These are phyloP conservation scores for Penstemon davidsonii DNA, from an alignment of 257 asterid genomes.

Conservation along the genomic window DNA sequence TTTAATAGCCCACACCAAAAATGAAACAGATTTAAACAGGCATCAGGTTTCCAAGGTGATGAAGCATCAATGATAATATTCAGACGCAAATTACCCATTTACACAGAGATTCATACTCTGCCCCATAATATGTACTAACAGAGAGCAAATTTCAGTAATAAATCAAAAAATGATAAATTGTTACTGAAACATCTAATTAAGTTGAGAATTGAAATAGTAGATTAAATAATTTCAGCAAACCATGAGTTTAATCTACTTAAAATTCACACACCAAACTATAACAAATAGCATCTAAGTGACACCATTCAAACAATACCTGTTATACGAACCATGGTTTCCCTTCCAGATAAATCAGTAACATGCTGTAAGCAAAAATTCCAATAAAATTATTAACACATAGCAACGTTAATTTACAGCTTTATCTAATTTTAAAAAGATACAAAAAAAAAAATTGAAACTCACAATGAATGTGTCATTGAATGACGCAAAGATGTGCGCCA, in stretches of 20 bases:
- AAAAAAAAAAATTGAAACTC: conserved; percentile 21
- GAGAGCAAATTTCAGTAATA: neutral
- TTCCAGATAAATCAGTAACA: conserved; percentile 86
- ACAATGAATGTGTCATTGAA: conserved; percentile 92
- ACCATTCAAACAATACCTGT: conserved; percentile 50
- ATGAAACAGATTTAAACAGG: neutral
- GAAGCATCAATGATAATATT: neutral
- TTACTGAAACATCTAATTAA: neutral
- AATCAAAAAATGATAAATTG: neutral
- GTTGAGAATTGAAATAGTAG: neutral
- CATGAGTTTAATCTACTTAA: neutral
- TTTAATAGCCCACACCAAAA: neutral
- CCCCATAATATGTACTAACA: neutral
- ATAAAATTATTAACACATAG: neutral
- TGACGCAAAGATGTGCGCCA: conserved; percentile 92
- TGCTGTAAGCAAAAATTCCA: conserved; percentile 52
- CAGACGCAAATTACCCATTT: conserved; percentile 33
- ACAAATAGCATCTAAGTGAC: neutral
- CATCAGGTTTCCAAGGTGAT: neutral
- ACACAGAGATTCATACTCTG: neutral
- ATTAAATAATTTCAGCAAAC: neutral
- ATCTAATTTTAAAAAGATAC: neutral
- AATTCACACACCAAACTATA: neutral
- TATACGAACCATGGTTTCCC: conserved; percentile 89
- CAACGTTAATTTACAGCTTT: neutral